phyloP scores from a whole-genome alignment of 371 early-diverging fungal species.

The Lichtheimia corymbifera region DNA sequence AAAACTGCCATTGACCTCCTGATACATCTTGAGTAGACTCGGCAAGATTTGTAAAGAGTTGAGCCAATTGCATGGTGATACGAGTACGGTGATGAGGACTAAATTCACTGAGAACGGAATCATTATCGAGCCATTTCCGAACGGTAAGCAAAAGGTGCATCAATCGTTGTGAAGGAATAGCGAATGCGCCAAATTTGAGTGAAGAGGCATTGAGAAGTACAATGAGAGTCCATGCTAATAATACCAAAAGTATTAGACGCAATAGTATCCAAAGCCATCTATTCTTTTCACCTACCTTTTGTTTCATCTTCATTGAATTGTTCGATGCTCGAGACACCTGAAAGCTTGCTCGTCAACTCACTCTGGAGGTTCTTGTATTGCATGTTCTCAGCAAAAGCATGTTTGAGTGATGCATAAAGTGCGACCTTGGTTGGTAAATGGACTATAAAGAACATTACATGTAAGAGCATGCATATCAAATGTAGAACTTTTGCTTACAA shows the following conservation, averaged over 20 bases:
- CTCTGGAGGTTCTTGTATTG: conserved; percentile 37
- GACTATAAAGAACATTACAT: conserved; percentile 16
- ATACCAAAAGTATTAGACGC: not conserved
- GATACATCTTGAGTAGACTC: conserved; percentile 52
- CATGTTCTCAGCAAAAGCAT: conserved; percentile 15
- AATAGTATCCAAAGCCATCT: not conserved
- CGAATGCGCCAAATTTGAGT: conserved; percentile 26
- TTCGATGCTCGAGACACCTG: conserved; percentile 22
- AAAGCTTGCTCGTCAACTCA: conserved; percentile 41
- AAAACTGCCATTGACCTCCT: conserved; percentile 60
- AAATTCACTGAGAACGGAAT: conserved; percentile 19
- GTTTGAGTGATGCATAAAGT: conserved; percentile 29
- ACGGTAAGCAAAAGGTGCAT: conserved; percentile 49
- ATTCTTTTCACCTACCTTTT: conserved; percentile 15
- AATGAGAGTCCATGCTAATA: conserved; percentile 28
- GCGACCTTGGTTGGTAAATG: conserved; percentile 33
- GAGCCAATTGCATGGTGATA: conserved; percentile 39
- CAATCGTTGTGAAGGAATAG: conserved; percentile 51
- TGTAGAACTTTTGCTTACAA: not conserved
- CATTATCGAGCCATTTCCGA: conserved; percentile 43
- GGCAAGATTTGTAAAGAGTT: conserved; percentile 40
- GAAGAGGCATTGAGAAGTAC: conserved; percentile 41
- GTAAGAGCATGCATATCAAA: not conserved
- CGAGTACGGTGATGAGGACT: conserved; percentile 22
- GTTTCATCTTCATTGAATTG: conserved; percentile 25